phyloP scores from a whole-genome alignment of 202 grass and related monocot genomes.

The Alloteropsis angusta region DNA sequence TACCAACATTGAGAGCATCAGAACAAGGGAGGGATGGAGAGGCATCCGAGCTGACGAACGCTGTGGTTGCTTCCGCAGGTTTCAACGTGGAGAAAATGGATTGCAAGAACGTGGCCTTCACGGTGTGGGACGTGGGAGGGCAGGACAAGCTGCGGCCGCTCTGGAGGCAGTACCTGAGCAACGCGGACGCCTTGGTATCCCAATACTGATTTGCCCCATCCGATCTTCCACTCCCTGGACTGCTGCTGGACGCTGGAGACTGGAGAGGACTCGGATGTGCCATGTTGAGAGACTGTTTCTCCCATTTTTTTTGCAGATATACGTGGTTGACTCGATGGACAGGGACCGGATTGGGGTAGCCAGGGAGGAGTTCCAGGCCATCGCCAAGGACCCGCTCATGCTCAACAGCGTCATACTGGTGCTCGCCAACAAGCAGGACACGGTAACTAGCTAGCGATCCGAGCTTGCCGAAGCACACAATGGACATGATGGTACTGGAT shows the following conservation, averaged over 20 bases:
- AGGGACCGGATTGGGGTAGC: slow-evolving; percentile 56
- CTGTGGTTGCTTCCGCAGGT: slow-evolving; percentile 12
- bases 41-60: not conserved
- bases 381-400: slow-evolving; percentile 60
- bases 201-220: not conserved
- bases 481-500: not conserved
- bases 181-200: slow-evolving; percentile 56
- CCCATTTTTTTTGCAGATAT: slow-evolving; percentile 34
- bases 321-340: slow-evolving; percentile 78
- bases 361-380: slow-evolving; percentile 46
- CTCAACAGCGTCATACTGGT: slow-evolving; percentile 56
- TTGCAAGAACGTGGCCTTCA: slow-evolving; percentile 67
- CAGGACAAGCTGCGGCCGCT: slow-evolving; percentile 80
- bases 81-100: slow-evolving; percentile 89
- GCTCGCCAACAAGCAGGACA: slow-evolving; percentile 73
- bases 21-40: not conserved
- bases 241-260: not conserved
- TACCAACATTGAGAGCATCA: too few species aligned
- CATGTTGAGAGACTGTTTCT: not conserved
- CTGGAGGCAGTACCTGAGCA: slow-evolving; percentile 61
- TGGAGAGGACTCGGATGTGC: not conserved
- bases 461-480: not conserved
- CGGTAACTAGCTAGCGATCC: slow-evolving; percentile 1
- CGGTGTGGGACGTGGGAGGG: slow-evolving; percentile 85
- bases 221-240: not conserved